Base-by-base conservation (phyloP, 306 rosid genomes). In the Canavalia gladiata region DNA sequence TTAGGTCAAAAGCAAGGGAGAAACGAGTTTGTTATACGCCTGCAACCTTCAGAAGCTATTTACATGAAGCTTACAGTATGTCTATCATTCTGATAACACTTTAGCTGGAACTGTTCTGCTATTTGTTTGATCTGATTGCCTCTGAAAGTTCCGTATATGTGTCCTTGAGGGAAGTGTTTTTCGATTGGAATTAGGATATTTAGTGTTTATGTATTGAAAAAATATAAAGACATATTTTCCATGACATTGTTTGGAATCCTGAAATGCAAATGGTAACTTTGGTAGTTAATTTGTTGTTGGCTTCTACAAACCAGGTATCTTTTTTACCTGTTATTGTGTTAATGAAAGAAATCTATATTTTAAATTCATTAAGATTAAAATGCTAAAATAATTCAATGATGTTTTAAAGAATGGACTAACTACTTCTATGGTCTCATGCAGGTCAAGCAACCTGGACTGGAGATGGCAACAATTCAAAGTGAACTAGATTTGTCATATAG, bases 391-490 rank as follows among this genome's bases (percentile, higher is more conserved):
- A 41, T 49, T 50, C 6, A 56, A 64, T 41, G 57, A 10, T 31
- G 41, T 58, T 66, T 65, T 6, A 33, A 5, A 73, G 34, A 75
- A 41, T 71, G 46, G 34, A 80, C 59, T 77, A 63, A 77, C 58
- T 39, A 79, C 58, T 79, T 85, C 49, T 75, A 42, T 75, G 41
- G 18, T 77, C 67, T 82, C 70, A 25, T 81, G 88, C 82, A 95
- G 99, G 99, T 95, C 85, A 95, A 93, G 92, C 87, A 90, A 81
- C 99, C 98, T 72, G 99, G 99, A 72, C 91, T 95, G 30, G 99
- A 95, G 90, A 95, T 95, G 97, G 77, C 85, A 11, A 88, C 98
- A 0, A 90, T 74, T 79, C 98, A 95, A 83, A 95, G 99, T 86
- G 99, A 95, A 80, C 86, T 95, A 52, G 99, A 95, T 80, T 83